Conservation (phyloP, 495 filamentous ascomycete genomes). For the Amorphotheca resinae region DNA sequence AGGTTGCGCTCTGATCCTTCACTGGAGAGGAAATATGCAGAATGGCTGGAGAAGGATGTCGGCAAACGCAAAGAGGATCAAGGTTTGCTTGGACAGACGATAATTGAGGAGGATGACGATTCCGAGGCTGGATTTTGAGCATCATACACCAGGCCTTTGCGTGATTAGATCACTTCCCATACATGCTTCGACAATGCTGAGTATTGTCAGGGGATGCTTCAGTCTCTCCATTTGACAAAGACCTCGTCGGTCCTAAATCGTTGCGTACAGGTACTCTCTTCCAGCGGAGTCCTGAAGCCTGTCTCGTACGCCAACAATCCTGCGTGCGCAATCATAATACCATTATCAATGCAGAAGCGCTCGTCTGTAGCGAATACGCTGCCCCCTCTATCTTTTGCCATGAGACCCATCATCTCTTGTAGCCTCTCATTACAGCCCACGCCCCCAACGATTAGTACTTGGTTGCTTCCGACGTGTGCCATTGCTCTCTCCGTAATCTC, state of each 20-base stretch:
- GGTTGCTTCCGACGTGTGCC: slow-evolving; percentile 84
- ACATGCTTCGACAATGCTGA: background rate
- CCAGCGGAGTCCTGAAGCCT: slow-evolving; percentile 61
- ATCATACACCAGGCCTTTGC: too few species aligned
- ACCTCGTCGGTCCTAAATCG: slow-evolving; percentile 94
- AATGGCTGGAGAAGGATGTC: slow-evolving; percentile 25
- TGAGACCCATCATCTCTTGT: slow-evolving; percentile 96
- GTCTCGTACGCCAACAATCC: slow-evolving; percentile 73
- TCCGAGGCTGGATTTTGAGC: slow-evolving; percentile 10
- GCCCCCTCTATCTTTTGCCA: slow-evolving; percentile 84
- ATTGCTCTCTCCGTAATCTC: slow-evolving; percentile 98
- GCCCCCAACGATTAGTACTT: slow-evolving; percentile 93
- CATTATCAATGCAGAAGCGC: slow-evolving; percentile 97
- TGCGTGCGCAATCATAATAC: slow-evolving; percentile 98
- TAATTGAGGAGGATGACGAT: slow-evolving; percentile 52
- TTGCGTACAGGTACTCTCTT: slow-evolving; percentile 84
- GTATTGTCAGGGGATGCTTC: slow-evolving; percentile 12
- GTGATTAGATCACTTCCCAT: background rate
- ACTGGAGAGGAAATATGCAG: slow-evolving; percentile 23
- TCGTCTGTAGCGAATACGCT: slow-evolving; percentile 92
- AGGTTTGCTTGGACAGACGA: slow-evolving; percentile 42
- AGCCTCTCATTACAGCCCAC: slow-evolving; percentile 94
- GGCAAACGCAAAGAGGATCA: slow-evolving; percentile 20
- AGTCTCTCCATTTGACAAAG: slow-evolving; percentile 80
- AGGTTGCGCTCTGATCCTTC: slow-evolving; percentile 6